Conservation (phyloP, 352 stramenopile species). For the Peronosclerospora sorghi region DNA sequence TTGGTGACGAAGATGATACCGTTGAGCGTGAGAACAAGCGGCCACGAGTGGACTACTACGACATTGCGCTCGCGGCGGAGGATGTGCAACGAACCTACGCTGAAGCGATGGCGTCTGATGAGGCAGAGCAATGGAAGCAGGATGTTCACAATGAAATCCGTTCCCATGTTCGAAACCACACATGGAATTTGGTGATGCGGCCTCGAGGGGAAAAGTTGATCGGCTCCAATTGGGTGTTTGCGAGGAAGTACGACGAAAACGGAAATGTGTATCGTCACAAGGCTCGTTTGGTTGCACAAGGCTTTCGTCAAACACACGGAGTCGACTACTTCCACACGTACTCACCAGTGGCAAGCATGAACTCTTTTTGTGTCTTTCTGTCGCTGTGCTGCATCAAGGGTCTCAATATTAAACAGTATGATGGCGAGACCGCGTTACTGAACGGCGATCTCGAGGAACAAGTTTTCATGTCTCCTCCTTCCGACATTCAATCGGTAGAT, state of each 20-base stretch:
- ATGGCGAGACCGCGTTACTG: neutral
- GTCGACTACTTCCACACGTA: neutral
- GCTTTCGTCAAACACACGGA: constrained; percentile 4
- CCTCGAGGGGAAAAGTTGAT: neutral
- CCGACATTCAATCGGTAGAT: neutral
- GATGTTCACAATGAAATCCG: constrained; percentile 7
- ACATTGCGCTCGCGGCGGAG: neutral
- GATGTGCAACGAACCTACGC: neutral
- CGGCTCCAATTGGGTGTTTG: neutral
- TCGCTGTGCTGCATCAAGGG: neutral
- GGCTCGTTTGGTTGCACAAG: neutral
- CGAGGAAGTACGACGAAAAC: neutral
- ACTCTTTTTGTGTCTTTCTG: neutral
- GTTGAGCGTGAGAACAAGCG: too few species aligned
- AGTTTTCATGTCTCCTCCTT: neutral
- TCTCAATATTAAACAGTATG: neutral
- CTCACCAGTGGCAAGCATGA: neutral
- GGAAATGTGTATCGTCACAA: neutral
- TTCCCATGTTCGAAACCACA: neutral
- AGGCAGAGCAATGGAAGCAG: constrained; percentile 10
- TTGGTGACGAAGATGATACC: too few species aligned
- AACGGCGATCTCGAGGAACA: neutral
- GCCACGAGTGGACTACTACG: neutral
- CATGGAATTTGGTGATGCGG: neutral
- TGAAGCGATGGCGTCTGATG: neutral